These are phyloP conservation scores for Phellopilus nigrolimitatus DNA, from an alignment of 1,284 basidiomycete genomes.

Conservation along the genomic window DNA sequence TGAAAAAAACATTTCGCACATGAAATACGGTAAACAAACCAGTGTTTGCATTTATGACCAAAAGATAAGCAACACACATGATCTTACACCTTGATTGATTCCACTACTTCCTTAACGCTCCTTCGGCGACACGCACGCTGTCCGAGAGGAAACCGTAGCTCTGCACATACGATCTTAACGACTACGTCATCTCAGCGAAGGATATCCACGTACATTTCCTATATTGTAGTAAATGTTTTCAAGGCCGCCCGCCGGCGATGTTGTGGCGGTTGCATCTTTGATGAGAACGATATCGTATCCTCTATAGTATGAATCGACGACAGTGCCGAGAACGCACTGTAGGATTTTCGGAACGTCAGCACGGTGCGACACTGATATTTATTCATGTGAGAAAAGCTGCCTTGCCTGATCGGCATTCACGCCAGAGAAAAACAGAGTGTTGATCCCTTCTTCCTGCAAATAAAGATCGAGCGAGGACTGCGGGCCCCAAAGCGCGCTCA, in stretches of 20 bases:
- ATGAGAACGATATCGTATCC: slow-evolving; percentile 61
- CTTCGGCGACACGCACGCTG: slow-evolving; percentile 33
- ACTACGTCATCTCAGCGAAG: background rate
- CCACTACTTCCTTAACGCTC: background rate
- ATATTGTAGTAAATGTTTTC: slow-evolving; percentile 57
- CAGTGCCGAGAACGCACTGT: slow-evolving; percentile 61
- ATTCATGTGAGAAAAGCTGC: background rate
- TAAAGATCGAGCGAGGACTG: slow-evolving; percentile 57
- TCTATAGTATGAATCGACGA: slow-evolving; percentile 57
- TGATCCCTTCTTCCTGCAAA: slow-evolving; percentile 57
- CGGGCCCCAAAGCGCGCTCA: slow-evolving; percentile 64
- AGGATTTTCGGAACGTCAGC: slow-evolving; percentile 3
- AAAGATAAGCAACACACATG: too few species aligned
- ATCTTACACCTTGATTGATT: background rate
- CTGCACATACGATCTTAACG: slow-evolving; percentile 29
- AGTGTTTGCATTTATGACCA: slow-evolving; percentile 35
- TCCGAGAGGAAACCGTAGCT: slow-evolving; percentile 59
- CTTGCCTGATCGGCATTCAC: slow-evolving; percentile 65
- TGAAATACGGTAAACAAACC: too few species aligned
- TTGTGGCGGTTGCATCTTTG: slow-evolving; percentile 55
- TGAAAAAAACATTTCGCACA: too few species aligned
- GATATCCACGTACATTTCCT: slow-evolving; percentile 39
- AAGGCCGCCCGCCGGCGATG: slow-evolving; percentile 53
- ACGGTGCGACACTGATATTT: slow-evolving; percentile 26
- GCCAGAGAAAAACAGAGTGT: slow-evolving; percentile 56